These are phyloP conservation scores for Acacia concinna DNA, from an alignment of 331 rosid species.

Conservation along the genomic window DNA sequence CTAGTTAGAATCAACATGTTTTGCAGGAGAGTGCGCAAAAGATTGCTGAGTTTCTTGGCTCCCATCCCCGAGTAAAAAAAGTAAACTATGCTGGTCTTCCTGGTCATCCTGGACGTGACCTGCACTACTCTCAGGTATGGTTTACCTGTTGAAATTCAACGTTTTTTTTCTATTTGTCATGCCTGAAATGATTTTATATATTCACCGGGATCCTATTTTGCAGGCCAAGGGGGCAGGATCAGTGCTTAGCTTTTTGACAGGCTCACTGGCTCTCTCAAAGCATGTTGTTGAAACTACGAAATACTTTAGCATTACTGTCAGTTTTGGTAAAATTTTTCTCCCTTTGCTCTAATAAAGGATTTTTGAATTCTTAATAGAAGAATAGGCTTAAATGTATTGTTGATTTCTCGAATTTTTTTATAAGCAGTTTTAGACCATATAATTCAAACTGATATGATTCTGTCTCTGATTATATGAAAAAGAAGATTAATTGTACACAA, in stretches of 20 bases:
- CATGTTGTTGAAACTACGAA: slow-evolving; percentile 85
- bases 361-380: neutral
- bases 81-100: slow-evolving; percentile 82
- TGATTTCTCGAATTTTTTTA: neutral
- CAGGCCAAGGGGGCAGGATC: slow-evolving; percentile 98
- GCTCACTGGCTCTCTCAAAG: slow-evolving; percentile 80
- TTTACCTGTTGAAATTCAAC: slow-evolving; percentile 23
- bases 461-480: neutral
- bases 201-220: slow-evolving; percentile 26
- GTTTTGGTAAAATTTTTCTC: slow-evolving; percentile 68
- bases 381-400: neutral
- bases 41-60: slow-evolving; percentile 84
- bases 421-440: neutral
- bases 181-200: neutral
- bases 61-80: slow-evolving; percentile 78
- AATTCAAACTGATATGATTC: neutral
- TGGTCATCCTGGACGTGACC: slow-evolving; percentile 68
- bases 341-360: neutral
- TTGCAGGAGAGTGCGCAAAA: slow-evolving; percentile 89
- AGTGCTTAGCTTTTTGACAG: slow-evolving; percentile 89
- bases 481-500: neutral
- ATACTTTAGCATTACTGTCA: slow-evolving; percentile 90
- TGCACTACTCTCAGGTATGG: slow-evolving; percentile 87
- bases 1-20: slow-evolving; percentile 2
- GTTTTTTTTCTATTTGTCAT: neutral